Base-by-base conservation (phyloP, 2,329 filamentous ascomycete species). In the Gaeumannomyces tritici region DNA sequence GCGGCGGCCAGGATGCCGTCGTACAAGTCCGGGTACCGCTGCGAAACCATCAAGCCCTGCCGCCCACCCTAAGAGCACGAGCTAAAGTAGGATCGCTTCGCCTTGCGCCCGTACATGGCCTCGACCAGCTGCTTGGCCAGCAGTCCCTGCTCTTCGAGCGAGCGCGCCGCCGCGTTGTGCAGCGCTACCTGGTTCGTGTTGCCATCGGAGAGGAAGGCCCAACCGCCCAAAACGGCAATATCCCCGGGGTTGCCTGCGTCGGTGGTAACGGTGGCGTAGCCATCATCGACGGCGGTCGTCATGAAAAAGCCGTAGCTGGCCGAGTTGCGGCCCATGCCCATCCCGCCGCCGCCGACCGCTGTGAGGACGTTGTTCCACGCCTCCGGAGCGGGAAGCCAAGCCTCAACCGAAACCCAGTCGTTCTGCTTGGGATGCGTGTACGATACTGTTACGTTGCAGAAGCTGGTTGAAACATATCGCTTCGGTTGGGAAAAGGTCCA, bases 11-110 rank as follows among this genome's bases (percentile, higher is more conserved):
- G 66, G 13, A 82, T 76, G 5, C 80, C 80, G 63, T 83, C 79
- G 61, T 80, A 82, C 55, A 80, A 77, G 8, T 79, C 73, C 0
- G 80, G 80, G 64, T 77, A 82, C n/a, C 74, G 68, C 65, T 83
- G 75, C 4, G 79, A 75, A 33, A 78, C 73, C 62, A 78, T 78
- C 29, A 81, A 70, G 4, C 80, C 81, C 70, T 84, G 80, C 1
- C 80, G 72, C 2, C 82, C 81, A 47, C 82, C 82, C 0, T 80
- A 83, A 4, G 79, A 82, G 67, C 81, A 83, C 29, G 81, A 81
- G 13, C 74, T 70, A 65, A 77, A 82, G 68, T 83, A 83, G 26
- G 73, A 77, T 66, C 78, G 78, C 0, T 70, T 67, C 9, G 73
- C 71, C 2, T 51, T 56, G 4, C 28, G 31, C 18, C 71, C 67